Base-by-base conservation (phyloP, 2,329 filamentous ascomycete genomes). In the Calonectria henricotiae region DNA sequence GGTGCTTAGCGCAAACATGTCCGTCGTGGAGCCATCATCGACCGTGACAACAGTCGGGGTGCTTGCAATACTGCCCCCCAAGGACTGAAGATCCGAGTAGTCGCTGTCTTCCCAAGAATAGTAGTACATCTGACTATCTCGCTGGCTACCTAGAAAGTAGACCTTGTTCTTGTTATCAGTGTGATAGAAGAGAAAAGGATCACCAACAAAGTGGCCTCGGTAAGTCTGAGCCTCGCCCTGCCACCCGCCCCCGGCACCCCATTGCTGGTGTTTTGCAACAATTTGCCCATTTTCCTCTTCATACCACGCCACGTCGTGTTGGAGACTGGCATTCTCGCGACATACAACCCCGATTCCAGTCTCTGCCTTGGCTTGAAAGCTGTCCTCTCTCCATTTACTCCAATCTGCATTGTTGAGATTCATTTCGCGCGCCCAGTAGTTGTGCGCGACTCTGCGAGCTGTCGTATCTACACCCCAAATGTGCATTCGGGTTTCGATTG, bases 201-300 rank as follows among this genome's bases (percentile, higher is more conserved):
- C 47, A 6, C 47, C 47, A 11, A 51, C 25, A 20, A 51, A 51
- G 13, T 17, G 30, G 25, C 25, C 25, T n/a, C n/a, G 4, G 4
- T 51, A 6, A 3, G 17, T 27, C 6, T 6, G 17, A 3, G 47
- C 13, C 5, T 32, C 25, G 2, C 32, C 15, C n/a, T 30, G 47
- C 47, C 47, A 51, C 32, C 32, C 11, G 6, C n/a, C 2, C 25
- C 32, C 17, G 5, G 47, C 37, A 39, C 15, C 32, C 47, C 47
- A 51, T 51, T 51, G 27, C 25, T 51, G 47, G 32, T 51, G 47
- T 11, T 51, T 51, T 7, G 47, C 47, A 11, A 51, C 47, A n/a
- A 30, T 27, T 32, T 51, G 5, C 13, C 27, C 47, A 3, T n/a
- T 25, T 2, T 2, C 13, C n/a, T 51, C 47, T 32, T 32, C 47